Percentiles rank a stretch among this genome's conserved stretches.
These are phyloP conservation scores for Aspergillus saccharolyticus DNA, from an alignment of 495 filamentous ascomycete species.

Conservation along the genomic window DNA sequence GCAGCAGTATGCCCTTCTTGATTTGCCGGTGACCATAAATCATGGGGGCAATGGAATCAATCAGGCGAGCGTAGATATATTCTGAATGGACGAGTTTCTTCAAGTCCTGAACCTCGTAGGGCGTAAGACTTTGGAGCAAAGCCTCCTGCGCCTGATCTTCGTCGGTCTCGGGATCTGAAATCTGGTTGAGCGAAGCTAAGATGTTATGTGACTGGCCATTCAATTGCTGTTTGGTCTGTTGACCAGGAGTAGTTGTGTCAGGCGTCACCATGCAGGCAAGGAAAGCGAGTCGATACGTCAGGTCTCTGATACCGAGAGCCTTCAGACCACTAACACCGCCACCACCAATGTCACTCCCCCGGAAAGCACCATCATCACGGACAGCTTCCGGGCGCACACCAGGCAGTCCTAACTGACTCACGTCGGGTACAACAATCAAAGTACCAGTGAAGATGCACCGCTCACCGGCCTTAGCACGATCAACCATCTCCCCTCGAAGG, in stretches of 20 bases:
- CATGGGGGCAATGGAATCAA: constrained; percentile 94
- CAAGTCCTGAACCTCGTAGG: constrained; percentile 83
- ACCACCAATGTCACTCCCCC: constrained; percentile 75
- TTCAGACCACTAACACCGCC: constrained; percentile 84
- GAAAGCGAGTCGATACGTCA: constrained; percentile 97
- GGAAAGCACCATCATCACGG: constrained; percentile 70
- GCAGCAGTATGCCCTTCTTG: constrained; percentile 92
- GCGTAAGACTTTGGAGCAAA: constrained; percentile 75
- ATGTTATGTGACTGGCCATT: constrained; percentile 74
- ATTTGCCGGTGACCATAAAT: constrained; percentile 96
- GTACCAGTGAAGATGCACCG: constrained; percentile 97
- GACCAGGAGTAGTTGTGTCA: constrained; percentile 74
- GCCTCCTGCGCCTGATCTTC: constrained; percentile 85
- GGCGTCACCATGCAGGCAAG: constrained; percentile 95
- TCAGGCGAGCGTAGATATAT: constrained; percentile 88
- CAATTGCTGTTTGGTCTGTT: constrained; percentile 58
- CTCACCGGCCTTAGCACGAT: constrained; percentile 93
- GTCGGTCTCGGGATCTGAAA: constrained; percentile 56
- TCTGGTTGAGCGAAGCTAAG: constrained; percentile 73
- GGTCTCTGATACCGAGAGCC: constrained; percentile 84
- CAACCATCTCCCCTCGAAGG: constrained; percentile 95
- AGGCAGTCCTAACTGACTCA: constrained; percentile 89
- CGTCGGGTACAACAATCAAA: constrained; percentile 93
- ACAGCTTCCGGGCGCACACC: constrained; percentile 81
- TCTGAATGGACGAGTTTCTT: constrained; percentile 90